Base-by-base conservation (phyloP, 2,329 filamentous ascomycete genomes). In the Blastomyces percursus region DNA sequence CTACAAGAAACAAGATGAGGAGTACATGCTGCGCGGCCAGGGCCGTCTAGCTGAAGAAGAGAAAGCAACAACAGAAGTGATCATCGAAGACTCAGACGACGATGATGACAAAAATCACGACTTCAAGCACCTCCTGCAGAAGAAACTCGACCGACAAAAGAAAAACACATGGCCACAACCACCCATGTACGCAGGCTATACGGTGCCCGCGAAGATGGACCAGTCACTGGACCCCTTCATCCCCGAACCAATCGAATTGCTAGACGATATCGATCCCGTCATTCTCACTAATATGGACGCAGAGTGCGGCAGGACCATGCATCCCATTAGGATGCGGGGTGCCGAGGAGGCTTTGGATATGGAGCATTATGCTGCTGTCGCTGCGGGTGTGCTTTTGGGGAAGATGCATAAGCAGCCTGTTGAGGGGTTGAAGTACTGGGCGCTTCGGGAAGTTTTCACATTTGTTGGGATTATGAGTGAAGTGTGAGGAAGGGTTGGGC, bases 221-320 rank as follows among this genome's bases (percentile, higher is more conserved):
- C 63, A 70, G 8, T 63, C 73, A 0, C 73, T 75, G 38, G 71
- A 76, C 3, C 38, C 14, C 14, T 42, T 30, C n/a, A 8, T 60
- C 7, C 58, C 58, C 30, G 14, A 24, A 11, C n/a, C 58, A 2
- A 14, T 30, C 8, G 40, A 44, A 30, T 16, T 60, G 40, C 11
- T 50, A 35, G 58, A 51, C 40, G 32, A 21, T 9, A 24, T 60
- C 30, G 58, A 60, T 11, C 58, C 58, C 4, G 9, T 60, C 21
- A 21, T 60, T 6, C 58, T 21, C 16, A 30, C 24, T 35, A 11
- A 50, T 11, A 14, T 52, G 6, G 46, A 60, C 21, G 16, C 59
- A 9, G 59, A 52, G 21, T 16, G 8, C 9, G 59, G 59, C 32
- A 35, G 46, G 19, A 52, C 32, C n/a, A 24, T 32, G 19, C 30